Base-by-base conservation (phyloP, 176 grass and related monocot genomes). In the Aegilops umbellulata region DNA sequence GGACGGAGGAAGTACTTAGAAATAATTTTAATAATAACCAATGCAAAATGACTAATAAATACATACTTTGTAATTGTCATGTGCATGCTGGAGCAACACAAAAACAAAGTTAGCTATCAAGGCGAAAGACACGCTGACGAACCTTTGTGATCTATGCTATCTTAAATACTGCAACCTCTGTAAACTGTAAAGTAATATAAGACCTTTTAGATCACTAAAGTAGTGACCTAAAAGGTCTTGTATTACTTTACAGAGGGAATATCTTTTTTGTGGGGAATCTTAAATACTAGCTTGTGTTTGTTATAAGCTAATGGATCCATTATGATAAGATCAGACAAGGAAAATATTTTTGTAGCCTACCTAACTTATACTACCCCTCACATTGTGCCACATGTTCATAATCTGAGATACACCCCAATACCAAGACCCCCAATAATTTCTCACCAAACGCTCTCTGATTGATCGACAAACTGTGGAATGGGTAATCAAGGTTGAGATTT, bases 331-430 rank as follows among this genome's bases (percentile, higher is more conserved):
- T 53, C 49, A 53, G 49, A 80, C 67, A 89, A 26, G 78, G 39
- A 38, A 75, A 60, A 32, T 66, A 81, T 61, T 76, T 76, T 76
- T 81, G 19, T 60, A 85, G 51, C 26, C 46, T 68, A 89, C 76
- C 82, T 85, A 85, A 85, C 60, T 36, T 68, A 85, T 67, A 74
- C 76, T 82, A 55, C 41, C 24, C 47, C 24, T 82, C 66, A 89
- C 76, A 80, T 85, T 82, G 53, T 70, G 76, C 64, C 74, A 85
- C 69, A 85, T 76, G 83, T 82, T 86, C 71, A 78, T 55, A 22
- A 82, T 72, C 39, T 49, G 39, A 82, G 62, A 69, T 65, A 58
- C 9, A 24, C 68, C 30, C 1, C 42, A 24, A 83, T 39, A 58
- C 55, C 20, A 58, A 58, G 16, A 0, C 19, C 44, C 38, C 64